phyloP scores from a whole-genome alignment of 495 filamentous ascomycete species.

The Beverwykella pulmonaria region DNA sequence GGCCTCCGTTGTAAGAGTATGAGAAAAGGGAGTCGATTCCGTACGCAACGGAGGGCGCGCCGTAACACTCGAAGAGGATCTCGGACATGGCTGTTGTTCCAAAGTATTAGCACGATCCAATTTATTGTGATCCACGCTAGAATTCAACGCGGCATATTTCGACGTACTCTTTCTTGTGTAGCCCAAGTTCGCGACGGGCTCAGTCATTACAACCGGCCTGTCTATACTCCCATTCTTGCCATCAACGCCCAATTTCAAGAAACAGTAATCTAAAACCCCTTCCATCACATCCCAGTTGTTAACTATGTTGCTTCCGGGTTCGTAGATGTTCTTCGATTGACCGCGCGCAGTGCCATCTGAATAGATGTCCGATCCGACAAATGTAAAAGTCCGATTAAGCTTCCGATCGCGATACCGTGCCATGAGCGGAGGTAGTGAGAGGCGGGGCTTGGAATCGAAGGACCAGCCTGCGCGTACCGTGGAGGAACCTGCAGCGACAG shows the following conservation, averaged over 20 bases:
- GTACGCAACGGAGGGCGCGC: constrained; percentile 81
- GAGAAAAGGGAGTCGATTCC: constrained; percentile 96
- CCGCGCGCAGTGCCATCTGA: constrained; percentile 89
- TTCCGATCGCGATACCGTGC: constrained; percentile 93
- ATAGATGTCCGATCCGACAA: constrained; percentile 89
- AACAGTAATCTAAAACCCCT: constrained; percentile 86
- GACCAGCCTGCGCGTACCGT: constrained; percentile 92
- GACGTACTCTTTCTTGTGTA: constrained; percentile 82
- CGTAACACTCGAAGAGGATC: constrained; percentile 93
- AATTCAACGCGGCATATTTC: no score
- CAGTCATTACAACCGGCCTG: constrained; percentile 91
- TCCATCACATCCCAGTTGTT: constrained; percentile 98
- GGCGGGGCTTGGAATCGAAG: constrained; percentile 76
- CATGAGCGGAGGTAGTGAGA: constrained; percentile 84
- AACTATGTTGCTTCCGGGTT: constrained; percentile 84
- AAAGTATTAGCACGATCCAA: constrained; percentile 5
- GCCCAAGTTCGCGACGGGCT: constrained; percentile 83
- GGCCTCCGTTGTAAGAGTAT: constrained; percentile 86
- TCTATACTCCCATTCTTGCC: constrained; percentile 71
- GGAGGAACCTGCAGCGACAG: constrained; percentile 67
- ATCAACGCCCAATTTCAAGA: constrained; percentile 88
- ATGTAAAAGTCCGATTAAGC: constrained; percentile 81
- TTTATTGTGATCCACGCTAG: no score
- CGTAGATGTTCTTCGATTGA: constrained; percentile 88
- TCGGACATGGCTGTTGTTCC: constrained; percentile 81